Evolutionary conservation across 2,329 filamentous ascomycete species (phyloP).

Genomic region (Tolypocladium nubicola): DNA sequence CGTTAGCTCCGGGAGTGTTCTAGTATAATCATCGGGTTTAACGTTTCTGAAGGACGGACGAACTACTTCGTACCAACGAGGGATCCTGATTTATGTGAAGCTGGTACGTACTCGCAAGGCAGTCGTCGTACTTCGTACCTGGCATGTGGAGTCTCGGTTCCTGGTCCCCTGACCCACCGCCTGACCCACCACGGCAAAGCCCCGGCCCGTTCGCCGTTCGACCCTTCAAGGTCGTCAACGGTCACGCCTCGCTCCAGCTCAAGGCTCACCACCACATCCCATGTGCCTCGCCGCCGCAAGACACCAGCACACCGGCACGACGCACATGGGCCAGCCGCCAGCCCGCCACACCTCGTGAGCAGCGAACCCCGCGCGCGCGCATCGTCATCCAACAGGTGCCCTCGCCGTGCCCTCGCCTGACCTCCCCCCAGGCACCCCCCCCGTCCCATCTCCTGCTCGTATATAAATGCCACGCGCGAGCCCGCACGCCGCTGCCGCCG

Average conservation of each 20-base stretch:
- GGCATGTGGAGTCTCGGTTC: not conserved
- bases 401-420: constrained; percentile 1
- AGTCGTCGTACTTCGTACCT: no score
- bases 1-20: no score
- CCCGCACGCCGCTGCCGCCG: constrained; percentile 3
- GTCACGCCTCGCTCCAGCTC: not conserved
- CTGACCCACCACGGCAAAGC: not conserved
- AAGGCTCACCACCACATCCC: not conserved
- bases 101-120: no score
- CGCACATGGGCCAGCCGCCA: not conserved
- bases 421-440: not conserved
- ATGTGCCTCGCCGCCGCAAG: not conserved
- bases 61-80: not conserved
- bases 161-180: not conserved
- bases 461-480: constrained; percentile 8
- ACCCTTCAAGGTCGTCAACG: not conserved
- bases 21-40: no score
- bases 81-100: no score
- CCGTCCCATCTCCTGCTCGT: not conserved
- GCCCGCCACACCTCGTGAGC: constrained; percentile 1
- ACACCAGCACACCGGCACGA: not conserved
- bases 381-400: not conserved
- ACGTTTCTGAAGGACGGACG: no score
- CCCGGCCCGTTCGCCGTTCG: not conserved
- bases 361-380: not conserved